These are phyloP conservation scores for Leishmania lainsoni DNA, from an alignment of 208 protist species.

Conservation along the genomic window DNA sequence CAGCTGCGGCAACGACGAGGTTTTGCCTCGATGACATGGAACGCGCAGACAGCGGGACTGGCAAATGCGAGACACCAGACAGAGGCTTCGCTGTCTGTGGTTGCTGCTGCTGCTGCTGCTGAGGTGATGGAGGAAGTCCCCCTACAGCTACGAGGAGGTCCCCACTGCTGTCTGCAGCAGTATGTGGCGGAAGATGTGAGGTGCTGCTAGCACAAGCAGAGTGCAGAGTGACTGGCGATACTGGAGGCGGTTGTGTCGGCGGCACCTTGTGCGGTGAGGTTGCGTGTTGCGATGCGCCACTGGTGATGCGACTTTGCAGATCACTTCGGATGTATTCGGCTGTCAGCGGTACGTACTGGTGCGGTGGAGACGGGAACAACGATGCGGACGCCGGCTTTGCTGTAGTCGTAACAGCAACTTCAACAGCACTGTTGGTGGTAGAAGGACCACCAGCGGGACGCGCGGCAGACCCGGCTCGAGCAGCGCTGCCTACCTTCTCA, in stretches of 20 bases:
- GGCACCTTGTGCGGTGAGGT: neutral
- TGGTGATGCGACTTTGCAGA: constrained; percentile 9
- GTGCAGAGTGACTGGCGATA: neutral
- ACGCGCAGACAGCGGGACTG: neutral
- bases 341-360: constrained; percentile 11
- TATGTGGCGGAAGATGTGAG: neutral
- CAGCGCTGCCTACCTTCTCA: neutral
- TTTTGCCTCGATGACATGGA: constrained; percentile 8
- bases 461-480: neutral
- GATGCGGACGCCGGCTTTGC: neutral
- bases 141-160: neutral
- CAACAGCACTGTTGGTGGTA: neutral
- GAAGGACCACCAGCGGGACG: neutral
- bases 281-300: neutral
- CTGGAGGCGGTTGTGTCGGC: neutral
- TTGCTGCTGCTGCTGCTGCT: constrained; percentile 3
- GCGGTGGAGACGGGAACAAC: neutral
- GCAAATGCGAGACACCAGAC: neutral
- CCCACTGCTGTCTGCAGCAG: neutral
- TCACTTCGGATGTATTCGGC: neutral
- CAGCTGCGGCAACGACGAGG: neutral
- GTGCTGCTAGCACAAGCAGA: neutral
- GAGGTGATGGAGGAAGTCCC: neutral
- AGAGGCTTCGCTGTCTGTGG: constrained; percentile 1
- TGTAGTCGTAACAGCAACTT: neutral